Evolutionary conservation across 805 yeast genomes (phyloP), one percentile per base, ranked within the genome.

Genomic region (Ogataea minuta): DNA sequence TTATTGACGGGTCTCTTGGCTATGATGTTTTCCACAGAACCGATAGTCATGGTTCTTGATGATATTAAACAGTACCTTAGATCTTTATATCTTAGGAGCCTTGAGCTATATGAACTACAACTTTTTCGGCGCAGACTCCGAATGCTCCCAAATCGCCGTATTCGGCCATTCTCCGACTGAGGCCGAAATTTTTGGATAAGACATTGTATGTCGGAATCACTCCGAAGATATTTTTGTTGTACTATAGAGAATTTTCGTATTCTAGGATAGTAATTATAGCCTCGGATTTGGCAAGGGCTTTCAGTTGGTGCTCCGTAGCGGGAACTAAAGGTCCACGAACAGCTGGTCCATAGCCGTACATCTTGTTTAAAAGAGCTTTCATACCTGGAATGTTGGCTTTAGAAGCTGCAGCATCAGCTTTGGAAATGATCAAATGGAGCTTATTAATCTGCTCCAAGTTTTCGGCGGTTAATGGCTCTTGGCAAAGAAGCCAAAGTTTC

Each of bases 321-420:
- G 38, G 31, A n/a, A 46, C 33, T 26, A 46, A 30, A 4, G 50
- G 50, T 10, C 48, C 35, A 9, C 50, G 42, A 5, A 46, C 50
- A 23, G 19, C 20, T 7, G 29, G 36, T 4, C 37, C 38, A 14
- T 23, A 41, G 2, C 48, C 48, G 17, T 46, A 11, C 13, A 46
- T 13, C 11, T 35, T 14, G 28, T 39, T 19, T 5, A 46, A 31
- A 28, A 46, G 23, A 2, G 46, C 36, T 25, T 46, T 46, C 48
- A 46, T 44, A 12, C 48, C 48, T 6, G 50, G 36, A 20, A 46
- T 46, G 31, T 44, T 44, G 6, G 48, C 50, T 9, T 21, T 35
- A n/a, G 50, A 46, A 7, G 48, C 48, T 4, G 36, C 44, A 7
- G 33, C 43, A 28, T 46, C 50, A 5, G 50, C 50, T 21, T 44